Evolutionary conservation across 148 eudicot genomes (phyloP).

Genomic region (Tetragonia tetragonoides): DNA sequence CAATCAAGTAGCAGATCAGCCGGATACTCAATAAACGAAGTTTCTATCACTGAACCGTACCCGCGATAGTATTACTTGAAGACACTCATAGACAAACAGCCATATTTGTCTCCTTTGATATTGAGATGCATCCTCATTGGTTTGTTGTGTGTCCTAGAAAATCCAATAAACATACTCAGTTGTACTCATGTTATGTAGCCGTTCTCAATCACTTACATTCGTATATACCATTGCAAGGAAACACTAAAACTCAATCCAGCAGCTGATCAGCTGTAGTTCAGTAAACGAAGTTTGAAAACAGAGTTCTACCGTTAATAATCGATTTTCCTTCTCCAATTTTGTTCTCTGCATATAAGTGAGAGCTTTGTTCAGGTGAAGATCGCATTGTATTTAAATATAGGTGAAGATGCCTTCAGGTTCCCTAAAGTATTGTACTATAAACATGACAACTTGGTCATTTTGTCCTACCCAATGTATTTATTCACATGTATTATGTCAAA

Average conservation of each 20-base stretch:
- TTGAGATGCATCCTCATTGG: not conserved
- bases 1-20: not conserved
- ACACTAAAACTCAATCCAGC: constrained; percentile 5
- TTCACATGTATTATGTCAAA: not conserved
- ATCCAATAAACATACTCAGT: too few species aligned
- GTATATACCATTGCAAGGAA: not conserved
- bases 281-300: constrained; percentile 12
- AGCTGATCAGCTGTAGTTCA: not conserved
- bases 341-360: not conserved
- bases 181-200: too few species aligned
- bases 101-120: too few species aligned
- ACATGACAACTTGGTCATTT: not conserved
- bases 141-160: too few species aligned
- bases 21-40: constrained; percentile 20
- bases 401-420: not conserved
- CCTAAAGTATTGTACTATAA: too few species aligned
- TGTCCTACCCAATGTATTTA: not conserved
- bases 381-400: too few species aligned
- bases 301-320: constrained; percentile 4
- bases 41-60: constrained; percentile 17
- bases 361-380: too few species aligned
- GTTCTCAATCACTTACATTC: too few species aligned
- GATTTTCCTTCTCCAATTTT: not conserved
- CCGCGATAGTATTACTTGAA: constrained; percentile 17
- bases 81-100: not conserved